Evolutionary conservation across 208 protist genomes (phyloP).

Genomic region (Trypanosoma cruzi): DNA sequence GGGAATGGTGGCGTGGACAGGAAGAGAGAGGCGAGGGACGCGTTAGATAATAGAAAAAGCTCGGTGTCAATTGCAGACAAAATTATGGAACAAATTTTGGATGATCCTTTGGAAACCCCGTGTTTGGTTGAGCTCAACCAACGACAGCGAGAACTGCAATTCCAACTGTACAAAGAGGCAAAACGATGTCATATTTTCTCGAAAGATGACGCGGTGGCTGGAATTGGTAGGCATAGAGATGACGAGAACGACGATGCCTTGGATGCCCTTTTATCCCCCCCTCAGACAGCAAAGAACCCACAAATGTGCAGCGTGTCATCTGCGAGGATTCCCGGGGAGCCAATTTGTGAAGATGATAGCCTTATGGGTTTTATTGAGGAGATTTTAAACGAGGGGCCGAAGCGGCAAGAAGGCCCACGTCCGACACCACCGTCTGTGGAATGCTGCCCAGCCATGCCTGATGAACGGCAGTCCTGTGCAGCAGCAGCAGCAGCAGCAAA

Average conservation of each 20-base stretch:
- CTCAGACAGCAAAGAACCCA: not conserved
- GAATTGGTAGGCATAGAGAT: not conserved
- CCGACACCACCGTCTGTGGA: not conserved
- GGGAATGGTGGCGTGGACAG: not conserved
- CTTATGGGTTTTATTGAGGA: slow-evolving; percentile 4
- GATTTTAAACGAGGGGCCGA: not conserved
- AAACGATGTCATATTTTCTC: slow-evolving; percentile 17
- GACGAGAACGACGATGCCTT: not conserved
- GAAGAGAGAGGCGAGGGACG: not conserved
- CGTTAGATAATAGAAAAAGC: not conserved
- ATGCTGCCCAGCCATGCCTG: not conserved
- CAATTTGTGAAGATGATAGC: not conserved
- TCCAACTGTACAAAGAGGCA: slow-evolving; percentile 24
- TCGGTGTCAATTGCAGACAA: not conserved
- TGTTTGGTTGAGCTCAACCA: slow-evolving; percentile 13
- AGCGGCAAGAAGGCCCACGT: not conserved
- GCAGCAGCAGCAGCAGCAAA: not conserved
- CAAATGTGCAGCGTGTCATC: not conserved
- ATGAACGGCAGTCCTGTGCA: not conserved
- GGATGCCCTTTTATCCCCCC: not conserved
- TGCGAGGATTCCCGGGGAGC: not conserved
- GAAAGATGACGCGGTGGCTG: not conserved
- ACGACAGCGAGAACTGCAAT: slow-evolving; percentile 22
- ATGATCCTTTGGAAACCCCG: not conserved
- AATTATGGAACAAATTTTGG: not conserved